Base-by-base conservation (phyloP, 495 filamentous ascomycete genomes). In the Aspergillus biplanus region DNA sequence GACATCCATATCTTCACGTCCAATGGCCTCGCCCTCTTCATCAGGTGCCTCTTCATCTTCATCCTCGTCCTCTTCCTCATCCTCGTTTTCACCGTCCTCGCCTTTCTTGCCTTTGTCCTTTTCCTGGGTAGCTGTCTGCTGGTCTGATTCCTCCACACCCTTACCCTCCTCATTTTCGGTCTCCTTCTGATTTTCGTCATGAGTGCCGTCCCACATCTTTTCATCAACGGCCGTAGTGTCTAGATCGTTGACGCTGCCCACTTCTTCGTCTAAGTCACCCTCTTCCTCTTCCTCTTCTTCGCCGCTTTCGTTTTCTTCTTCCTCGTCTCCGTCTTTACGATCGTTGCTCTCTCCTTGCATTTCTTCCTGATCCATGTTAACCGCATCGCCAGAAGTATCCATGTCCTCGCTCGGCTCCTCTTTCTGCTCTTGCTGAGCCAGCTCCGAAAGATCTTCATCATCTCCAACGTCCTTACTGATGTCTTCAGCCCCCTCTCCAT, bases 401-500 rank as follows among this genome's bases (percentile, higher is more conserved):
- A 90, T 84, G 12, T 91, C 87, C 9, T 89, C 86, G 34, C 87
- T 86, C 52, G 81, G 75, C 44, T 88, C 84, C 39, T 82, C 76
- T 21, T 84, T 80, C 34, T 87, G 82, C 46, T 84, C 80, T 64
- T 97, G 88, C 69, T 97, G 90, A 3, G 96, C 94, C 16, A 98
- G 81, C 57, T 99, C 96, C 2, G 90, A 88, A 12, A 99, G 74
- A 73, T 98, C 92, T 75, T 99, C 96, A 62, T 98, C 94, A 52
- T 92, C 89, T 62, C 90, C 85, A 52, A 99, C 88, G 70, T 98
- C 94, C 67, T 98, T 97, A 75, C 93, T 97, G 59, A 99, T 97
- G 77, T 99, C 93, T 69, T 98, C 92, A 2, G 89, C 92, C 31
- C 93, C 96, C 69, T 97, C 90, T 12, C 93, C 94, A 59, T 97